Conservation (phyloP, 352 stramenopile species). For the Saprolegnia diclina region DNA sequence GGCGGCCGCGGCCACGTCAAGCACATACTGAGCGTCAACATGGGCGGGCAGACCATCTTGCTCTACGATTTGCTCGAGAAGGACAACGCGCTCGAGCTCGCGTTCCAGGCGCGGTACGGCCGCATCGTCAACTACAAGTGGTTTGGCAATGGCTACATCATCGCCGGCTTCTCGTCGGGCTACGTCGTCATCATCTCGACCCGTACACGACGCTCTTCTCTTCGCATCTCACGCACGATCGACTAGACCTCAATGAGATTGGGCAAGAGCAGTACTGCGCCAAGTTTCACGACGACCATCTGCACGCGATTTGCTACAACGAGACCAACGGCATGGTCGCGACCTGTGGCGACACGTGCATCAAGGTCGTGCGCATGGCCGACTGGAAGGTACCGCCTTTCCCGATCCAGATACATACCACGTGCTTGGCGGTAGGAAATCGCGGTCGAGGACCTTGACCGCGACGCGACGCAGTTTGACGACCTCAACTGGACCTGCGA, state of each 20-base stretch:
- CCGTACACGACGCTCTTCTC: constrained; percentile 19
- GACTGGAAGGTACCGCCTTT: constrained; percentile 75
- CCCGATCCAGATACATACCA: background rate
- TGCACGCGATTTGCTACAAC: constrained; percentile 76
- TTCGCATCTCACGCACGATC: no score
- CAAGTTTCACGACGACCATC: constrained; percentile 72
- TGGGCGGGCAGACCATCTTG: constrained; percentile 85
- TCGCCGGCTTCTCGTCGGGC: constrained; percentile 86
- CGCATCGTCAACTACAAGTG: constrained; percentile 85
- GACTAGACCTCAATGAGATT: constrained; percentile 78
- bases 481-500: constrained; percentile 82
- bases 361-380: constrained; percentile 89
- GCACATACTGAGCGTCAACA: constrained; percentile 83
- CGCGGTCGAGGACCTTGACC: constrained; percentile 67
- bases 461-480: constrained; percentile 47
- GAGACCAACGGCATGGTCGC: constrained; percentile 80
- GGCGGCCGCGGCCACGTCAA: constrained; percentile 33
- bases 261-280: constrained; percentile 82
- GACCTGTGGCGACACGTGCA: constrained; percentile 80
- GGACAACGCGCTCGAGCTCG: constrained; percentile 87
- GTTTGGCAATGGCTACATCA: constrained; percentile 87
- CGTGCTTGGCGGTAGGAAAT: constrained; percentile 38
- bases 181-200: constrained; percentile 90
- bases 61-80: constrained; percentile 84
- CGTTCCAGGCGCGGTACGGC: constrained; percentile 86